Percentiles rank a stretch among this genome's conserved stretches.
phyloP scores from a whole-genome alignment of 2,329 filamentous ascomycete genomes.

The Colletotrichum liaoningense region DNA sequence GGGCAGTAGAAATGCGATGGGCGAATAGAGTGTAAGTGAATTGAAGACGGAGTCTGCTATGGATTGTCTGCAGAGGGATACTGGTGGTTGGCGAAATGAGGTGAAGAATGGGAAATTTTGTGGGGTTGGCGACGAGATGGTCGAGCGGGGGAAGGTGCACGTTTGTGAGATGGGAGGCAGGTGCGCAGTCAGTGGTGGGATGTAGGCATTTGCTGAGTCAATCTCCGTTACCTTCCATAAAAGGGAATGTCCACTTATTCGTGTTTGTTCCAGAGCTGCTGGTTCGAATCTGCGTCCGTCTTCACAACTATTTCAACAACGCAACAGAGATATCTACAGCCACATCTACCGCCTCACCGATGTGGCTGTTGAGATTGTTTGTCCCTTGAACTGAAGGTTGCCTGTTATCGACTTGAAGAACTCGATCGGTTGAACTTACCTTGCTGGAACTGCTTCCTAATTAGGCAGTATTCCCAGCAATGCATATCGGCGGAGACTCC shows the following conservation, averaged over 20 bases:
- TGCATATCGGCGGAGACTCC: slow-evolving; percentile 3
- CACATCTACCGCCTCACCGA: background rate
- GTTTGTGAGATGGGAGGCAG: background rate
- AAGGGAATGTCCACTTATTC: background rate
- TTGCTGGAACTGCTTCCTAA: background rate
- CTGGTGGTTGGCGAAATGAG: slow-evolving; percentile 38
- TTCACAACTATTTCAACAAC: background rate
- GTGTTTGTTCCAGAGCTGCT: background rate
- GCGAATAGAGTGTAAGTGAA: slow-evolving; percentile 27
- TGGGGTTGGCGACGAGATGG: slow-evolving; percentile 41
- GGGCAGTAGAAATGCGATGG: background rate
- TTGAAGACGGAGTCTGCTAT: background rate
- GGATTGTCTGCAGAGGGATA: slow-evolving; percentile 23
- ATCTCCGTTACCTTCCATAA: background rate
- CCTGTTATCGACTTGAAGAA: background rate
- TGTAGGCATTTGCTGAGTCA: slow-evolving; percentile 13
- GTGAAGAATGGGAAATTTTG: slow-evolving; percentile 38
- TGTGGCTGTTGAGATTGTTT: background rate
- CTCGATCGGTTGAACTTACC: background rate
- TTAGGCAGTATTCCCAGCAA: background rate
- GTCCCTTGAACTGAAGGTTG: background rate
- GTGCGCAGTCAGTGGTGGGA: too few species aligned
- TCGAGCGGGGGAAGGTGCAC: slow-evolving; percentile 44
- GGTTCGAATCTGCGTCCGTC: slow-evolving; percentile 23
- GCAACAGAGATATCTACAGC: background rate